phyloP scores from a whole-genome alignment of 495 filamentous ascomycete genomes.

The Hyphodiscus hymeniophilus region DNA sequence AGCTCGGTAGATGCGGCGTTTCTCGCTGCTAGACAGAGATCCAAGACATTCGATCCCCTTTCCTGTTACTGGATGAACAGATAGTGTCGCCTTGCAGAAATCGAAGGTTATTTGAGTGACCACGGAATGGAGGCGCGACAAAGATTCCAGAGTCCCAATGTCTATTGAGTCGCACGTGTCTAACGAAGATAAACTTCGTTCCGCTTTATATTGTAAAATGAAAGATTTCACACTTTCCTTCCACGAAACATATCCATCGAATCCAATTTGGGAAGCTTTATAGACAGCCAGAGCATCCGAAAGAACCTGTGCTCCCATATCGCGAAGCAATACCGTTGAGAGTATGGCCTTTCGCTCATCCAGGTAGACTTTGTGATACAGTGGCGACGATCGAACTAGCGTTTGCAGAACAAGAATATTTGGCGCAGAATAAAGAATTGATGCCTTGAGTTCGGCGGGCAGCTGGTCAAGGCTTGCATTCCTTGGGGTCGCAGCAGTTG shows the following conservation, averaged over 20 bases:
- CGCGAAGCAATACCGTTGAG: neutral
- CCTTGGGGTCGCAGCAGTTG: neutral
- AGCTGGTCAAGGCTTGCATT: constrained; percentile 2
- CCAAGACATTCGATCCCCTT: neutral
- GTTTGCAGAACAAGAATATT: neutral
- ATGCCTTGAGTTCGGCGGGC: constrained; percentile 2
- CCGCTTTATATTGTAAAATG: constrained; percentile 2
- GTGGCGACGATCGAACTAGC: constrained; percentile 4
- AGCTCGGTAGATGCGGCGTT: constrained; percentile 5
- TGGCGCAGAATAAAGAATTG: constrained; percentile 1
- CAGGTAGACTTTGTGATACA: constrained; percentile 4
- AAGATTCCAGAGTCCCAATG: neutral
- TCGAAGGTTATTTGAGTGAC: neutral
- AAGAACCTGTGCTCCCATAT: constrained; percentile 1
- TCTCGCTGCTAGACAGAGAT: neutral
- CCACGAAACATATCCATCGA: neutral
- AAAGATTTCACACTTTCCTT: constrained; percentile 2
- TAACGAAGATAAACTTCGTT: neutral
- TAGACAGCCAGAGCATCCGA: neutral
- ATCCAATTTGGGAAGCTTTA: constrained; percentile 1
- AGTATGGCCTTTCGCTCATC: neutral
- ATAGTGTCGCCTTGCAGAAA: constrained; percentile 2
- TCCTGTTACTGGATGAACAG: constrained; percentile 3
- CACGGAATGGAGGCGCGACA: constrained; percentile 1
- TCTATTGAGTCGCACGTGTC: neutral